Percentiles rank a stretch among this genome's conserved stretches.
These are phyloP conservation scores for Rubia peregrina DNA, from an alignment of 305 asterid genomes.

Conservation along the genomic window DNA sequence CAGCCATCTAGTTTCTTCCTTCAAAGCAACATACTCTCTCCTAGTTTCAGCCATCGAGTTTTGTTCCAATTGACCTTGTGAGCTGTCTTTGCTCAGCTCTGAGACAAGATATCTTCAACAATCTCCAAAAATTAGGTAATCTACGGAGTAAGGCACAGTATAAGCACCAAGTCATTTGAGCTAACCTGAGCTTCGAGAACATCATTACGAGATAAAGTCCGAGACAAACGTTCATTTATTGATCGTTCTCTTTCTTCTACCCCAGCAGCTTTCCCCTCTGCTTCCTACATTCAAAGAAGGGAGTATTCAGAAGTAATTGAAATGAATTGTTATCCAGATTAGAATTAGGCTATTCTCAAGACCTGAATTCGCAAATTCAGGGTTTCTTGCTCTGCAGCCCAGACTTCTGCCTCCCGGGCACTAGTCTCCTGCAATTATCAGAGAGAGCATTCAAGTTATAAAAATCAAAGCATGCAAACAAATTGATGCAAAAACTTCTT, in stretches of 20 bases:
- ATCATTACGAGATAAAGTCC: constrained; percentile 70
- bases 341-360: constrained; percentile 21
- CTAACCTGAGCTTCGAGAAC: constrained; percentile 91
- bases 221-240: constrained; percentile 69
- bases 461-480: background rate
- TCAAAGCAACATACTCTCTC: constrained; percentile 86
- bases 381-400: constrained; percentile 84
- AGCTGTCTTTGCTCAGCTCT: constrained; percentile 96
- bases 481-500: background rate
- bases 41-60: constrained; percentile 77
- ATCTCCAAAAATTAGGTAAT: constrained; percentile 25
- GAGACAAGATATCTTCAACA: constrained; percentile 79
- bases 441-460: background rate
- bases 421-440: constrained; percentile 59
- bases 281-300: constrained; percentile 47
- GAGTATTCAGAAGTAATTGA: constrained; percentile 2
- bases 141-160: constrained; percentile 13
- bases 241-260: constrained; percentile 90
- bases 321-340: constrained; percentile 8
- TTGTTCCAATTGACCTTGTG: constrained; percentile 74
- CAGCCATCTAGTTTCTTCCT: constrained; percentile 68
- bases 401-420: constrained; percentile 73
- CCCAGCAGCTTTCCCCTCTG: constrained; percentile 79
- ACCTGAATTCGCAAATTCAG: constrained; percentile 86
- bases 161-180: background rate